phyloP scores from a whole-genome alignment of 768 basidiomycete genomes.

The Leucogyrophana mollusca region DNA sequence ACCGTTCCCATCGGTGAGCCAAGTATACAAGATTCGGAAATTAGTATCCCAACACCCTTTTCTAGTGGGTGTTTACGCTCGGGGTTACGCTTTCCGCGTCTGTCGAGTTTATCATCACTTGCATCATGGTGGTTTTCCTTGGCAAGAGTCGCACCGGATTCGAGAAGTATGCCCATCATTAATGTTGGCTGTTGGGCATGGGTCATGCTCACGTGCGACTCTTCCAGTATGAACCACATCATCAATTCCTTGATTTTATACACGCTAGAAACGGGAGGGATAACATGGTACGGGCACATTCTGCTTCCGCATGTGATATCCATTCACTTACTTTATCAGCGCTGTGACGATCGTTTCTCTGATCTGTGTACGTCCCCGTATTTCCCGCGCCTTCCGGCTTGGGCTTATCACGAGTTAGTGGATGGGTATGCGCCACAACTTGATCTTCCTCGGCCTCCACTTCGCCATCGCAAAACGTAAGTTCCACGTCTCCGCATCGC shows the following conservation, averaged over 20 bases:
- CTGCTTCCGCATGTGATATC: not conserved
- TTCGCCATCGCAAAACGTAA: slow-evolving; percentile 32
- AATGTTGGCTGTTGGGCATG: no score
- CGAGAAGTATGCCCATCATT: slow-evolving; percentile 15
- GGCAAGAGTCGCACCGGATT: slow-evolving; percentile 30
- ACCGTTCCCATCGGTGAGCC: slow-evolving; percentile 27
- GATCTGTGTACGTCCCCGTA: slow-evolving; percentile 24
- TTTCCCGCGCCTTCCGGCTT: not conserved
- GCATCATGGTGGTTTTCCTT: slow-evolving; percentile 29
- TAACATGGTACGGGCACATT: slow-evolving; percentile 37
- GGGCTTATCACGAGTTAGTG: slow-evolving; percentile 15
- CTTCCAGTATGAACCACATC: slow-evolving; percentile 43
- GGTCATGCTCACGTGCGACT: not conserved
- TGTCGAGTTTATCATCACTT: slow-evolving; percentile 31
- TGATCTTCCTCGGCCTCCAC: slow-evolving; percentile 35
- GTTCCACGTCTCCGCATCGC: not conserved
- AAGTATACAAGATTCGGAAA: not conserved
- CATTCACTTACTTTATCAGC: slow-evolving; percentile 8
- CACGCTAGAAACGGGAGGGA: slow-evolving; percentile 49
- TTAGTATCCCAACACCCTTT: not conserved
- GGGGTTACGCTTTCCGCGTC: slow-evolving; percentile 32
- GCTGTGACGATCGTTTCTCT: slow-evolving; percentile 32
- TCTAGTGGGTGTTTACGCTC: slow-evolving; percentile 30
- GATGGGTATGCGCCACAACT: slow-evolving; percentile 32
- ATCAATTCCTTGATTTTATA: slow-evolving; percentile 51